phyloP scores from a whole-genome alignment of 148 eudicot genomes.

The Beta vulgaris region DNA sequence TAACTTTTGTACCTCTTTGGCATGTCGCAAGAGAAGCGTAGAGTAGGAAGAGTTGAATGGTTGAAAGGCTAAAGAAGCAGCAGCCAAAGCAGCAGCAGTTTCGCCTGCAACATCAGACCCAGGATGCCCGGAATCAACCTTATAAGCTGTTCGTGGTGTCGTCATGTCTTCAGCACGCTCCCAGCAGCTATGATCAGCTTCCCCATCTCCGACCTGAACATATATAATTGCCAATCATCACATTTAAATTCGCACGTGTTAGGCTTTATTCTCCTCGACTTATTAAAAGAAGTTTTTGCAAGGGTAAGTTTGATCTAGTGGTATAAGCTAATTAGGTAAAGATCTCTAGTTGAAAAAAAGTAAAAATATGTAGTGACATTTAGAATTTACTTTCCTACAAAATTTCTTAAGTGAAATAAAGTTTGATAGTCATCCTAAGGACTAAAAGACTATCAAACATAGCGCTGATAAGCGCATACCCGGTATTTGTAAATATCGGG shows the following conservation, averaged over 20 bases:
- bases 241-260: not conserved
- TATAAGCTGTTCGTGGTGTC: constrained; percentile 65
- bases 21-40: constrained; percentile 51
- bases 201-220: constrained; percentile 80
- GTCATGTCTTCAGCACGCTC: constrained; percentile 86
- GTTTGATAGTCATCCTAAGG: too few species aligned
- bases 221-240: not conserved
- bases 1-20: constrained; percentile 78
- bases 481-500: too few species aligned
- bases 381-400: too few species aligned
- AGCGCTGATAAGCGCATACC: too few species aligned
- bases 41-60: constrained; percentile 81
- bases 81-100: constrained; percentile 92
- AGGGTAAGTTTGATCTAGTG: too few species aligned
- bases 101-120: constrained; percentile 91
- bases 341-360: too few species aligned
- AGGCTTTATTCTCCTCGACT: too few species aligned
- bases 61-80: constrained; percentile 70
- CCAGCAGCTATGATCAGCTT: constrained; percentile 83
- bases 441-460: too few species aligned
- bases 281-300: too few species aligned
- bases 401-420: too few species aligned
- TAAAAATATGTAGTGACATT: too few species aligned
- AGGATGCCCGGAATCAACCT: constrained; percentile 48
- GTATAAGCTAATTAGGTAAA: too few species aligned